Base-by-base conservation (phyloP, 805 yeast species). In the Wickerhamiella nectarea region DNA sequence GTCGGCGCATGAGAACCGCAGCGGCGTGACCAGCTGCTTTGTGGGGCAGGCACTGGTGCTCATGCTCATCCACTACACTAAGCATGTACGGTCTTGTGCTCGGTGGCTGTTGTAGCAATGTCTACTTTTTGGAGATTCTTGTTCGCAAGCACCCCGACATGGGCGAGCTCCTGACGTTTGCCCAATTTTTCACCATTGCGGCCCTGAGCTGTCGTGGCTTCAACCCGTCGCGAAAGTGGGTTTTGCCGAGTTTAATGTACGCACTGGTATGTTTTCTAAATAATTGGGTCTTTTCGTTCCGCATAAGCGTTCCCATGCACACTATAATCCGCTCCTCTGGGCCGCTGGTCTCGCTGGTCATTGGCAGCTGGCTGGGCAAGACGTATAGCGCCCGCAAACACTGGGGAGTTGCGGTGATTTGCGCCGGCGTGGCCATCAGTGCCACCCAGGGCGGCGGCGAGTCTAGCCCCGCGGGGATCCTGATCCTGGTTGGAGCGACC, bases 31-130 rank as follows among this genome's bases (percentile, higher is more conserved):
- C 28, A 39, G 28, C 21, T 21, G 17, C 31, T 31, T 33, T 9
- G 19, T 9, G 19, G 14, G 10, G 18, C 14, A 9, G 3, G 28
- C 9, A 4, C 8, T 4, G 34, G n/a, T 9, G 34, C 19, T 29
- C 19, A 4, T 15, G 21, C 19, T 33, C 21, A 33, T 18, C 19
- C 22, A 29, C 25, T 35, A 35, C 22, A 29, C 25, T 35, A 35
- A 39, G 12, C 20, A 31, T 26, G 41, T 26, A 29, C 57, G 21
- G 53, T 9, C 61, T 72, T 25, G 72, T 78, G 10, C 75, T 78
- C 53, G 80, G 82, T 0, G 85, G 87, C 3, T 80, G 91, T 56
- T 81, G 91, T 56, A 62, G 75, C 25, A 81, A 78, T 56, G 86
- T 78, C 22, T 63, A 72, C 46, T 67, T 80, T 1, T 60, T 80